phyloP scores from a whole-genome alignment of 176 grass and related monocot genomes.

The Triticum turgidum region DNA sequence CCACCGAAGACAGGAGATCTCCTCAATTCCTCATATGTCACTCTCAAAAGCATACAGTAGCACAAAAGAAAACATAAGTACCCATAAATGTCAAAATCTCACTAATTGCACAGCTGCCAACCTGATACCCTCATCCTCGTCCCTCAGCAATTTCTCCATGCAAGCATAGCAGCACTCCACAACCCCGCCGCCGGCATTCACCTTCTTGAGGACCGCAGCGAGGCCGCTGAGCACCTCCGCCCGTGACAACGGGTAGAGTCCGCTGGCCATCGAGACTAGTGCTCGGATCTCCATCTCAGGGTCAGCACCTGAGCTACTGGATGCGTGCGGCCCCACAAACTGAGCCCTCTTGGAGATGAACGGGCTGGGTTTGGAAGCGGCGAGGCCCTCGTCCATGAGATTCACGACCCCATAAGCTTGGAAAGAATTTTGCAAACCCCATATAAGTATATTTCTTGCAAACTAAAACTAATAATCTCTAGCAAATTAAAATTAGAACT shows the following conservation, averaged over 20 bases:
- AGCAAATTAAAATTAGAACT: no score
- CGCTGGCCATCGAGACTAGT: constrained; percentile 49
- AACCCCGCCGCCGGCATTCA: constrained; percentile 5
- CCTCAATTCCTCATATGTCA: neutral
- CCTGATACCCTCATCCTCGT: constrained; percentile 63
- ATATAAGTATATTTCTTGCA: neutral
- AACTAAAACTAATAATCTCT: neutral
- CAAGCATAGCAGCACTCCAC: constrained; percentile 47
- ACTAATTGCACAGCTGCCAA: constrained; percentile 67
- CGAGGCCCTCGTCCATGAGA: constrained; percentile 19
- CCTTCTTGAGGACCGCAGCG: constrained; percentile 43
- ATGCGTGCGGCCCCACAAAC: constrained; percentile 33
- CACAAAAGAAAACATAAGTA: constrained; percentile 2
- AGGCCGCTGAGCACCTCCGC: constrained; percentile 55
- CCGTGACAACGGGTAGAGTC: constrained; percentile 68
- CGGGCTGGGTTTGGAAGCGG: neutral
- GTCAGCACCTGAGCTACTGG: neutral
- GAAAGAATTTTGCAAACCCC: neutral
- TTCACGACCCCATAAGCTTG: neutral
- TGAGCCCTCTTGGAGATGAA: constrained; percentile 32
- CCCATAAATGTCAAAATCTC: neutral
- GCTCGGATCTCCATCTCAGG: constrained; percentile 30
- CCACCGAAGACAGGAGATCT: constrained; percentile 5
- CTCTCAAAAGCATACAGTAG: neutral
- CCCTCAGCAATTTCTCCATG: constrained; percentile 47